These are phyloP conservation scores for Oryza rufipogon DNA, from an alignment of 176 grass and related monocot species.

Conservation along the genomic window DNA sequence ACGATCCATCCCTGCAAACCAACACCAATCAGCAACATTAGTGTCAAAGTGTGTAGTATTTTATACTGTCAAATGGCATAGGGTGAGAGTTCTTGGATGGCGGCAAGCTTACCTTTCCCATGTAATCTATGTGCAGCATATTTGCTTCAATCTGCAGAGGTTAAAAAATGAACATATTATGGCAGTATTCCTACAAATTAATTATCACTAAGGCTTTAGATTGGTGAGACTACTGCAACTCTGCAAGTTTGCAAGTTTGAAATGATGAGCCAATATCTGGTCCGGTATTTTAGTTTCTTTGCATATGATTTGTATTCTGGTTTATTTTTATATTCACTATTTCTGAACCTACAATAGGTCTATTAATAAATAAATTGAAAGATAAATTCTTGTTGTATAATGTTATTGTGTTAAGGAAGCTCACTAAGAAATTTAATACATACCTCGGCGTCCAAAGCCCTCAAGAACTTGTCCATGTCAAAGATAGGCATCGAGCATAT, in stretches of 20 bases:
- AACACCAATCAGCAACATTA: background rate
- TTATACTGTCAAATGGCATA: background rate
- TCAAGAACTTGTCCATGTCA: slow-evolving; percentile 81
- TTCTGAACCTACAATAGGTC: background rate
- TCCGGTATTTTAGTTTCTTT: background rate
- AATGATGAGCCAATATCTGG: background rate
- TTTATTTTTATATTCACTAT: background rate
- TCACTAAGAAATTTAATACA: background rate
- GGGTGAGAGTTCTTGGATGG: background rate
- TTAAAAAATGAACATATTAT: background rate
- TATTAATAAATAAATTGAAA: background rate
- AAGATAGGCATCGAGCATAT: slow-evolving; percentile 80
- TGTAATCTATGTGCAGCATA: slow-evolving; percentile 47
- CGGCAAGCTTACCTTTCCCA: slow-evolving; percentile 50
- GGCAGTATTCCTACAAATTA: background rate
- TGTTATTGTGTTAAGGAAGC: background rate
- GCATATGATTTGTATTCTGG: background rate
- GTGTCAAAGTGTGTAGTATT: background rate
- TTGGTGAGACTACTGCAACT: background rate
- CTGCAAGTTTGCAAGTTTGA: background rate
- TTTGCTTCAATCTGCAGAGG: slow-evolving; percentile 62
- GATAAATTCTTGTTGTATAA: background rate
- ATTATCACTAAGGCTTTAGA: background rate
- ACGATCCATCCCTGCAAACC: slow-evolving; percentile 75
- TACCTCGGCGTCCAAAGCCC: slow-evolving; percentile 80